A percentile compares a stretch with the other conserved stretches of the same genome.
Conservation (phyloP, 2,329 filamentous ascomycete species). For the Clonostachys rosea region DNA sequence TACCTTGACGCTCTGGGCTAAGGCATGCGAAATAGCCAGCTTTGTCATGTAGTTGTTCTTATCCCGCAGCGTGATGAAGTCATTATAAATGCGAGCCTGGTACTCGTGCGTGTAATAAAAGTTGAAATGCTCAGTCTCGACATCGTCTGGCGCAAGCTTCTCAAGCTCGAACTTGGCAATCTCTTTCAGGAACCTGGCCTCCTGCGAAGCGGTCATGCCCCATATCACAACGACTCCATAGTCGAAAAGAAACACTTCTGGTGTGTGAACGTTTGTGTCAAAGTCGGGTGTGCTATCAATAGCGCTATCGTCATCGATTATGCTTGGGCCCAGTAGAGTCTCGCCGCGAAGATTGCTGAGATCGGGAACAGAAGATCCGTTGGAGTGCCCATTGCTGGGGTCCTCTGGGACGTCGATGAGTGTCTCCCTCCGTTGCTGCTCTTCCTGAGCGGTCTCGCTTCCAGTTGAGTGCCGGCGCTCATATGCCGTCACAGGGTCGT, state of each 20-base stretch:
- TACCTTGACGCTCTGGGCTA: constrained; percentile 93
- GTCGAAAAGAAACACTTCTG: constrained; percentile 93
- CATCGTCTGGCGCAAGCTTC: constrained; percentile 81
- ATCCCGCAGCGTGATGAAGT: constrained; percentile 92
- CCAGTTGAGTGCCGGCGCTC: constrained; percentile 75
- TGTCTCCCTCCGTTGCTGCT: constrained; percentile 29
- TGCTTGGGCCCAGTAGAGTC: constrained; percentile 23
- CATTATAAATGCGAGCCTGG: constrained; percentile 97
- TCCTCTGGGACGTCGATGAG: neutral
- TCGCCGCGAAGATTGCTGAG: constrained; percentile 17
- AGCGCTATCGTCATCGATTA: constrained; percentile 27
- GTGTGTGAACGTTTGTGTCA: constrained; percentile 83
- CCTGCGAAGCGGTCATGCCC: constrained; percentile 91
- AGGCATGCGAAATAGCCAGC: constrained; percentile 89
- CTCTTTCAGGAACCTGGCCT: constrained; percentile 88
- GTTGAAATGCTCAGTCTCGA: constrained; percentile 97
- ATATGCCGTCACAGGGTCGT: constrained; percentile 36
- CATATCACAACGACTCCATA: constrained; percentile 98
- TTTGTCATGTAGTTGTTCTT: constrained; percentile 99
- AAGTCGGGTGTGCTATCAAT: constrained; percentile 61
- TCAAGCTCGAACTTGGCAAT: constrained; percentile 91
- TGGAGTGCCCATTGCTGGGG: constrained; percentile 4
- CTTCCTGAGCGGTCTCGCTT: constrained; percentile 45
- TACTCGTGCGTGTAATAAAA: constrained; percentile 99
- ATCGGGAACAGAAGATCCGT: constrained; percentile 2